phyloP scores from a whole-genome alignment of 495 filamentous ascomycete species.

The Penicillium nucicola region DNA sequence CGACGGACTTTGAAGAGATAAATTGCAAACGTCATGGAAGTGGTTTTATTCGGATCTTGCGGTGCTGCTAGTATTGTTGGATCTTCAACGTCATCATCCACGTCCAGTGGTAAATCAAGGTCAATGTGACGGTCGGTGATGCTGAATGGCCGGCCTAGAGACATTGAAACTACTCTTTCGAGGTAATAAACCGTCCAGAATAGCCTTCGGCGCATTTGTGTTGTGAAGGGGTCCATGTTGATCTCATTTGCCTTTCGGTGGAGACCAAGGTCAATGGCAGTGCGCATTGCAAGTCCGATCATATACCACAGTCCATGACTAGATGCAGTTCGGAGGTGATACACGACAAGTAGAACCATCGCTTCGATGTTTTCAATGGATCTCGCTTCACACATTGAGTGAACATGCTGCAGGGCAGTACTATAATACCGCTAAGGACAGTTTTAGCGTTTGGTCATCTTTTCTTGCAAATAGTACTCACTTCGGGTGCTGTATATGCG shows the following conservation, averaged over 20 bases:
- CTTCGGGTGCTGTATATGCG: slow-evolving; percentile 42
- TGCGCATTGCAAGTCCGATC: slow-evolving; percentile 54
- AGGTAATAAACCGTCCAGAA: slow-evolving; percentile 56
- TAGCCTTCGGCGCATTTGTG: slow-evolving; percentile 46
- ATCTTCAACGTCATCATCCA: slow-evolving; percentile 47
- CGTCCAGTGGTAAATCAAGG: slow-evolving; percentile 44
- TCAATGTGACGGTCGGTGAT: slow-evolving; percentile 54
- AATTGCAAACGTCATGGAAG: slow-evolving; percentile 47
- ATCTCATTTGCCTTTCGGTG: slow-evolving; percentile 49
- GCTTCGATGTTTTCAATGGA: slow-evolving; percentile 54
- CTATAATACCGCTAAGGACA: slow-evolving; percentile 43
- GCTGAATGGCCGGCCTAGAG: slow-evolving; percentile 49
- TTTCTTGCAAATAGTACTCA: slow-evolving; percentile 5
- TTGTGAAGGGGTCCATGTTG: slow-evolving; percentile 43
- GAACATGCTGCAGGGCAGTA: slow-evolving; percentile 47
- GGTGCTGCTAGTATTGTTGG: slow-evolving; percentile 34
- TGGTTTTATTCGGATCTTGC: slow-evolving; percentile 32
- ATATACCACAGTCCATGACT: slow-evolving; percentile 57
- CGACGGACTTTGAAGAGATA: slow-evolving; percentile 49
- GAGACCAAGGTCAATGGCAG: slow-evolving; percentile 51
- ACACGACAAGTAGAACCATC: slow-evolving; percentile 53
- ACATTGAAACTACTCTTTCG: slow-evolving; percentile 49
- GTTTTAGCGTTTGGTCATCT: background rate
- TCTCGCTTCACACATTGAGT: slow-evolving; percentile 48
- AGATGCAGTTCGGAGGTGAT: slow-evolving; percentile 48